A percentile compares a stretch with the other conserved stretches of the same genome.
Evolutionary conservation across 495 filamentous ascomycete genomes (phyloP).

Genomic region (Podospora fimiseda): DNA sequence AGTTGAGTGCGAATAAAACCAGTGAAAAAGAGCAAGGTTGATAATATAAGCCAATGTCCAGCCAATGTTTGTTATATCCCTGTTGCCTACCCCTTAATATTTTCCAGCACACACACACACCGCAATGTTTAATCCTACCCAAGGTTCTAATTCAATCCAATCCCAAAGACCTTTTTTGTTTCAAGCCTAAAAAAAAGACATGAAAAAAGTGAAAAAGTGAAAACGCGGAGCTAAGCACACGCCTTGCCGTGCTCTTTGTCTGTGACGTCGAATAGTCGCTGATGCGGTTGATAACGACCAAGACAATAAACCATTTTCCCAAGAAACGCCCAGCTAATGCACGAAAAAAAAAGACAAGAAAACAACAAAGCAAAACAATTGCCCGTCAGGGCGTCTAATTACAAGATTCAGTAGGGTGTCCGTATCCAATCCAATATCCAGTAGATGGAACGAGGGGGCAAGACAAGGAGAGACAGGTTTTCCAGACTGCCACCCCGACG

Average conservation of each 20-base stretch:
- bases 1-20: too few species aligned
- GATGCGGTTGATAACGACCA: too few species aligned
- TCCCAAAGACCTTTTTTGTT: not conserved
- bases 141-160: not conserved
- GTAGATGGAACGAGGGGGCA: too few species aligned
- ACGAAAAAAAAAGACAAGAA: not conserved
- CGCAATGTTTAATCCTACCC: not conserved
- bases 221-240: too few species aligned
- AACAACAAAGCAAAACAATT: not conserved
- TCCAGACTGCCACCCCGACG: too few species aligned
- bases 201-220: not conserved
- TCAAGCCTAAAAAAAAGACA: not conserved
- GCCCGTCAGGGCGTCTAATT: not conserved
- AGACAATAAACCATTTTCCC: not conserved
- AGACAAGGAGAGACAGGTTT: too few species aligned
- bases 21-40: not conserved
- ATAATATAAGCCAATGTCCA: not conserved
- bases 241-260: not conserved
- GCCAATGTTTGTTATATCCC: not conserved
- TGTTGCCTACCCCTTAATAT: not conserved
- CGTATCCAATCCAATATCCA: too few species aligned
- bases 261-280: too few species aligned
- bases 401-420: not conserved
- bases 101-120: too few species aligned
- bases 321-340: not conserved